Conservation (phyloP, 1,284 basidiomycete genomes). For the Hemileia vastatrix region DNA sequence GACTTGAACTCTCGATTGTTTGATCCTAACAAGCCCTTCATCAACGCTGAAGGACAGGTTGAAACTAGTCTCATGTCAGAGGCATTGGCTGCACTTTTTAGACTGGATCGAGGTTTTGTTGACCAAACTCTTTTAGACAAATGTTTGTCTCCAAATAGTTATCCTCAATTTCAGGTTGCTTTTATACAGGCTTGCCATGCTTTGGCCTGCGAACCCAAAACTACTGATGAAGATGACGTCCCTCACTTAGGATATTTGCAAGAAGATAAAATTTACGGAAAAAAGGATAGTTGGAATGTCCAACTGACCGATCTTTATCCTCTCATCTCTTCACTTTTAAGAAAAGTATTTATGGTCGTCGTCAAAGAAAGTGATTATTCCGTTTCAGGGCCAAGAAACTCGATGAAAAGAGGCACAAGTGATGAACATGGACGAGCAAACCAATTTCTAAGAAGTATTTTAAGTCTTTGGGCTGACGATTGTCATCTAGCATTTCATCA, state of each 20-base stretch:
- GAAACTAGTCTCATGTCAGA: constrained; percentile 38
- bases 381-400: constrained; percentile 12
- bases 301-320: constrained; percentile 21
- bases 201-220: constrained; percentile 7
- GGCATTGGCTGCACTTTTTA: constrained; percentile 37
- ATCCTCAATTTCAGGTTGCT: constrained; percentile 20
- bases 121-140: constrained; percentile 16
- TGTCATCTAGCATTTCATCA: constrained; percentile 17
- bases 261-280: too few relatives aligned
- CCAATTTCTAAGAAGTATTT: constrained; percentile 10
- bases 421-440: constrained; percentile 14
- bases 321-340: constrained; percentile 6
- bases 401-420: not conserved
- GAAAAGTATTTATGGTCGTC: constrained; percentile 14
- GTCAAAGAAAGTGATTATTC: constrained; percentile 13
- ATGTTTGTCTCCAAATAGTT: constrained; percentile 18
- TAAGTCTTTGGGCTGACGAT: constrained; percentile 21
- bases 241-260: too few relatives aligned
- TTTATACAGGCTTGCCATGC: constrained; percentile 22
- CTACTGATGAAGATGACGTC: constrained; percentile 7
- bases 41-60: constrained; percentile 31
- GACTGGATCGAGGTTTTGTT: constrained; percentile 31
- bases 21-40: constrained; percentile 31
- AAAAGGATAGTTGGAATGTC: constrained; percentile 24
- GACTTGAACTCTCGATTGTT: constrained; percentile 26